These are phyloP conservation scores for Podosphaera aphanis DNA, from an alignment of 2,329 filamentous ascomycete species.

Conservation along the genomic window DNA sequence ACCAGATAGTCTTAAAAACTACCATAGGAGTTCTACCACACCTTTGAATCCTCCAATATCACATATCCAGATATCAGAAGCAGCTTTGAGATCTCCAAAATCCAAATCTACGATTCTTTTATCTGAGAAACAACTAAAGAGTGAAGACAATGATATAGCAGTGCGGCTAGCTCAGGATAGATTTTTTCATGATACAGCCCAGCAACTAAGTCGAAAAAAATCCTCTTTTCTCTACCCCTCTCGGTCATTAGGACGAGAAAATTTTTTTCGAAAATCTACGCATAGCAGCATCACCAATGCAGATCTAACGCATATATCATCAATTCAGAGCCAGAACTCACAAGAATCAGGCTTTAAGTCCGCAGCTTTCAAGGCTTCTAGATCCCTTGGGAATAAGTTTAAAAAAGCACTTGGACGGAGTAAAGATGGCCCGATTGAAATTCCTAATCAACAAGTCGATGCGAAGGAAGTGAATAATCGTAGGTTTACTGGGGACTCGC, in stretches of 20 bases:
- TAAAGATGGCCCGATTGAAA: conserved; percentile 15
- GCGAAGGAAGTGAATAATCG: conserved; percentile 17
- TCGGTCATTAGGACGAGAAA: conserved; percentile 11
- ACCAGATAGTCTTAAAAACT: conserved; percentile 6
- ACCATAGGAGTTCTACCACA: conserved; percentile 2
- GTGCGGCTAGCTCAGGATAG: conserved; percentile 18
- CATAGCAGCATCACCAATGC: conserved; percentile 14
- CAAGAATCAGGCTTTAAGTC: conserved; percentile 19
- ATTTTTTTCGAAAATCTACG: conserved; percentile 25
- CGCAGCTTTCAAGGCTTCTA: conserved; percentile 38
- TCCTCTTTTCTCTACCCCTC: conserved; percentile 23
- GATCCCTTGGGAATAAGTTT: conserved; percentile 34
- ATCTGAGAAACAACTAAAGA: conserved; percentile 6
- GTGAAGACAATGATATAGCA: conserved; percentile 16
- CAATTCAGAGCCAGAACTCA: conserved; percentile 12
- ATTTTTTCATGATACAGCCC: conserved; percentile 17
- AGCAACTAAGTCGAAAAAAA: conserved; percentile 19
- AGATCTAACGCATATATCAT: conserved; percentile 5
- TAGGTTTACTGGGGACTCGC: conserved; percentile 8
- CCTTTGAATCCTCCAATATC: conserved; percentile 5
- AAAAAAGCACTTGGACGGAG: conserved; percentile 29
- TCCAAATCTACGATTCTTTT: conserved; percentile 36
- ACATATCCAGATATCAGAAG: conserved; percentile 9
- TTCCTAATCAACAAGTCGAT: conserved; percentile 30
- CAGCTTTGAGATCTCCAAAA: conserved; percentile 23